Evolutionary conservation across 768 basidiomycete species (phyloP).

Genomic region (Collybiopsis confluens): DNA sequence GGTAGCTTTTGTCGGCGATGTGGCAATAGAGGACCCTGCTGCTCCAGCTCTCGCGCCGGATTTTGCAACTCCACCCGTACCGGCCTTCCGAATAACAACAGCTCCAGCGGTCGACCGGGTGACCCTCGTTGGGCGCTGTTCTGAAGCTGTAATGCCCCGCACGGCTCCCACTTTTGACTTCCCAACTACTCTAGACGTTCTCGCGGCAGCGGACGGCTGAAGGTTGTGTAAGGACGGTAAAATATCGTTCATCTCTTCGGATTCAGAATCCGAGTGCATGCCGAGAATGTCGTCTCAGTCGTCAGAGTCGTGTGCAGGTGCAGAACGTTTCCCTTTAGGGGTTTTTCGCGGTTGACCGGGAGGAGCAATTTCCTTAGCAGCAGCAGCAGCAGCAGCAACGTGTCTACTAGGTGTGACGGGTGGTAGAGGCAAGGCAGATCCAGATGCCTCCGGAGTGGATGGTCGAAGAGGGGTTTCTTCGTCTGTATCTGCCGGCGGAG

Average conservation of each 20-base stretch:
- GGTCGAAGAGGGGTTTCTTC: slow-evolving; percentile 46
- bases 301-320: slow-evolving; percentile 56
- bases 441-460: slow-evolving; percentile 39
- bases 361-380: slow-evolving; percentile 66
- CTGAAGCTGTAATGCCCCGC: slow-evolving; percentile 56
- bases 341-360: slow-evolving; percentile 88
- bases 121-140: slow-evolving; percentile 70
- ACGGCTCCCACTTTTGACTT: slow-evolving; percentile 35
- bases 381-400: slow-evolving; percentile 63
- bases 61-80: slow-evolving; percentile 23
- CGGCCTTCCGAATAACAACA: slow-evolving; percentile 50
- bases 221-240: slow-evolving; percentile 55
- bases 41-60: slow-evolving; percentile 7
- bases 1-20: slow-evolving; percentile 39
- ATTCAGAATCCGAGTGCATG: slow-evolving; percentile 15
- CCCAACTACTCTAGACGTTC: not conserved
- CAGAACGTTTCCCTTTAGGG: slow-evolving; percentile 65
- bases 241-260: slow-evolving; percentile 52
- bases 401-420: slow-evolving; percentile 83
- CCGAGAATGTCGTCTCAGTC: slow-evolving; percentile 40
- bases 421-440: slow-evolving; percentile 36
- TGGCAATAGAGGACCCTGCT: slow-evolving; percentile 15
- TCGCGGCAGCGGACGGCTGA: slow-evolving; percentile 40
- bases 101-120: slow-evolving; percentile 65
- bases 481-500: slow-evolving; percentile 75